Base-by-base conservation (phyloP, 2,329 filamentous ascomycete genomes). In the Magnaporthales sp. region DNA sequence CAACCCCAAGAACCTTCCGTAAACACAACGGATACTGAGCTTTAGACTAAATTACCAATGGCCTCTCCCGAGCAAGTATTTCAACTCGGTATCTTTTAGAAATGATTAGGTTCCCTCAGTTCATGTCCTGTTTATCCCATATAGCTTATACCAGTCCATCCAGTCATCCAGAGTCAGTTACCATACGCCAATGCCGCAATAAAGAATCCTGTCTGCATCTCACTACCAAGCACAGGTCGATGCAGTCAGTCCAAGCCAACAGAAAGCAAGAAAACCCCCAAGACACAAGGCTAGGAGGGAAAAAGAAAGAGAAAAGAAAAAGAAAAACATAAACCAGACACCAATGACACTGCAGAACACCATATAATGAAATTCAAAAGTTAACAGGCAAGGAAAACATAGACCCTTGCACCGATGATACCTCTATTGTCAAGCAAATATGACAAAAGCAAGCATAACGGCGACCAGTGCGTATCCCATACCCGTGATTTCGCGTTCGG, bases 361-460 rank as follows among this genome's bases (percentile, higher is more conserved):
- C 56, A 29, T 27, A 13, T 29, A 4, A 60, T 26, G 22, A 61
- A 26, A n/a, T n/a, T n/a, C n/a, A n/a, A n/a, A n/a, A n/a, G n/a
- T n/a, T n/a, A n/a, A n/a, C n/a, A n/a, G n/a, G n/a, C n/a, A n/a
- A n/a, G n/a, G n/a, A n/a, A n/a, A n/a, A n/a, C n/a, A n/a, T n/a
- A n/a, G n/a, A n/a, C n/a, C n/a, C n/a, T n/a, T n/a, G n/a, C n/a
- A n/a, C n/a, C n/a, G n/a, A n/a, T n/a, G 22, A 26, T 29, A n/a
- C 56, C 27, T 27, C 26, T 29, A 15, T 6, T 61, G 3, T 61
- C 6, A 29, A 26, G 56, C 22, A 5, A 29, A 61, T 26, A 61
- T 61, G 22, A 26, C 22, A 64, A 84, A 83, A 56, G 82, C 76
- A 68, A 84, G 74, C 81, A 84, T 82, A n/a, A 85, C 80, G 38